These are phyloP conservation scores for Termitomyces titanicus DNA, from an alignment of 768 basidiomycete species.

Conservation along the genomic window DNA sequence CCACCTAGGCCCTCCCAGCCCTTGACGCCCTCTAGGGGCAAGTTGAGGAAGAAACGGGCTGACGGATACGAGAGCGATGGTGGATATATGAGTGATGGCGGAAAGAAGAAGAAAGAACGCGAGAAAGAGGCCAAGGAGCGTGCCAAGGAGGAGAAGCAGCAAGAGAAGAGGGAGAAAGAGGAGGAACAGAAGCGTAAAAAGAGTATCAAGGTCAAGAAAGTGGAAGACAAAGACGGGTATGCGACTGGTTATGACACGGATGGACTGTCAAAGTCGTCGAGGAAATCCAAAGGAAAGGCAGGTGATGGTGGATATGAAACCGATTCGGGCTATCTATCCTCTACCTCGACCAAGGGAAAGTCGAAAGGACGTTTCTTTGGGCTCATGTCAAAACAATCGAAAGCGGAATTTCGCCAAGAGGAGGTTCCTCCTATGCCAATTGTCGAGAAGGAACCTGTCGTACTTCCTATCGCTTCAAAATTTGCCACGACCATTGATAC, in stretches of 20 bases:
- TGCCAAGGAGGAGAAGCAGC: slow-evolving; percentile 22
- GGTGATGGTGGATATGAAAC: slow-evolving; percentile 36
- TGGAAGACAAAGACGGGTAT: slow-evolving; percentile 16
- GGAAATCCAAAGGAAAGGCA: slow-evolving; percentile 24
- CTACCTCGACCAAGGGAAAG: slow-evolving; percentile 27
- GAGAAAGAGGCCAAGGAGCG: slow-evolving; percentile 21
- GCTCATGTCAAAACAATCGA: slow-evolving; percentile 35
- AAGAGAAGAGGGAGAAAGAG: slow-evolving; percentile 24
- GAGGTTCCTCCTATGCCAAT: slow-evolving; percentile 21
- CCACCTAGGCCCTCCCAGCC: slow-evolving; percentile 22
- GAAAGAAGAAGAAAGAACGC: slow-evolving; percentile 28
- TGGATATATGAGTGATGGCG: slow-evolving; percentile 45
- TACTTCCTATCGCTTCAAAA: slow-evolving; percentile 43
- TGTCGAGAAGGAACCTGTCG: slow-evolving; percentile 24
- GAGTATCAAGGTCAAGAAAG: slow-evolving; percentile 21
- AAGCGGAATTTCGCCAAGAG: slow-evolving; percentile 29
- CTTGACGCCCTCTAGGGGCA: slow-evolving; percentile 21
- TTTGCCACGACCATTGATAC: slow-evolving; percentile 37
- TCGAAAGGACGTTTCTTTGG: slow-evolving; percentile 42
- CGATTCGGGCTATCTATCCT: slow-evolving; percentile 30
- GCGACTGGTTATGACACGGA: slow-evolving; percentile 27
- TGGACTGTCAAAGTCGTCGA: slow-evolving; percentile 14
- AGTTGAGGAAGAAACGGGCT: slow-evolving; percentile 39
- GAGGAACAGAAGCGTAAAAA: slow-evolving; percentile 33
- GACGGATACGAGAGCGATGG: slow-evolving; percentile 55